Evolutionary conservation across 768 basidiomycete species (phyloP), one percentile per base, ranked within the genome.

Genomic region (Russula griseocarnosa): DNA sequence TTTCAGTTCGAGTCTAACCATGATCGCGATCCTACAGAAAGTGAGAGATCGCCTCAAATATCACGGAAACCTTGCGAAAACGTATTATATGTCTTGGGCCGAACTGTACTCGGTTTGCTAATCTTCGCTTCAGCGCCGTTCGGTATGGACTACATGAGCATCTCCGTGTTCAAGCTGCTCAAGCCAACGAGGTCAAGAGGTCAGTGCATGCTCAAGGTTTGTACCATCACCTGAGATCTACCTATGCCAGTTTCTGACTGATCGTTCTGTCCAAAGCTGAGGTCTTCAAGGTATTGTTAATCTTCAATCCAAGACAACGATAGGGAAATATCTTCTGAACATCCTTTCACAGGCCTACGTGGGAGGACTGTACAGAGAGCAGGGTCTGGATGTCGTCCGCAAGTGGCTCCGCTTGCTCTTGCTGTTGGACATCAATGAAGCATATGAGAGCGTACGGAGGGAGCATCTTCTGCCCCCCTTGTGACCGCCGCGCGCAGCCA

Each of bases 41-140:
- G 46, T 64, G 58, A 60, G 63, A 50, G 63, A 64, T 24, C 53
- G 58, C 46, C 63, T 64, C 51, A 64, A 64, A 26, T 46, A 42
- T 14, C 53, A 59, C 11, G 58, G 30, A 26, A 64, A 28, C 7
- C 58, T 64, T 22, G 63, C 60, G 9, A 53, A 54, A 44, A 49
- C 56, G 64, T 61, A 60, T 32, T 10, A 18, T 10, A 18, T 24
- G 44, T 36, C 40, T 10, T 44, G 9, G 16, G 5, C 10, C 22
- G 28, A n/a, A 6, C 34, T 32, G 18, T 24, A 3, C 22, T 34
- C 32, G 10, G 6, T 50, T n/a, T 26, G 30, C 54, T 61, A 49
- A 65, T 50, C 32, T 34, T 18, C 20, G 7, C 47, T 51, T 38
- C 20, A 65, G 64, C 14, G 54, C 64, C 24, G 60, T 65, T 50